Conservation (phyloP, 2,329 filamentous ascomycete genomes). For the Alternaria ventricosa region DNA sequence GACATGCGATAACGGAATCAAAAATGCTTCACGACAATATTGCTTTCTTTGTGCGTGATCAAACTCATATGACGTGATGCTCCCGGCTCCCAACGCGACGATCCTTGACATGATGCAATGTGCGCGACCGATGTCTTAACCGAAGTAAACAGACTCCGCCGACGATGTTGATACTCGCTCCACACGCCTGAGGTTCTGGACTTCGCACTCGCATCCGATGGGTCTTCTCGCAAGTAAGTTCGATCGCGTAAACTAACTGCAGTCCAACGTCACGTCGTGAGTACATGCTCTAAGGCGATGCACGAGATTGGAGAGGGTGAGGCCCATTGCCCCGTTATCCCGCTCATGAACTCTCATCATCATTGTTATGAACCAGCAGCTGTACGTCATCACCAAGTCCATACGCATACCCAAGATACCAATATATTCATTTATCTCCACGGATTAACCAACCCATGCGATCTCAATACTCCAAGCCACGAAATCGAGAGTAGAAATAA, state of each 20-base stretch:
- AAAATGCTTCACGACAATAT: conserved; percentile 48
- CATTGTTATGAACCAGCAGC: too few relatives aligned
- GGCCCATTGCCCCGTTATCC: too few relatives aligned
- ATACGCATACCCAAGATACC: neutral
- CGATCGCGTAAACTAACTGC: too few relatives aligned
- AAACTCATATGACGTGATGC: neutral
- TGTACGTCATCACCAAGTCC: neutral
- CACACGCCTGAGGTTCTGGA: neutral
- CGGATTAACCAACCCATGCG: neutral
- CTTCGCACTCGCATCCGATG: neutral
- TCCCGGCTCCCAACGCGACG: too few relatives aligned
- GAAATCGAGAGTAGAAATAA: neutral
- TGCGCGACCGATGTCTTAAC: neutral
- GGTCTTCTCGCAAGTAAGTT: too few relatives aligned
- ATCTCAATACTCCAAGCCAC: neutral
- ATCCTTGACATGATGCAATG: neutral
- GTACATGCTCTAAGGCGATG: too few relatives aligned
- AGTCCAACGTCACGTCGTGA: too few relatives aligned
- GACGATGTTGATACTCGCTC: neutral
- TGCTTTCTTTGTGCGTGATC: conserved; percentile 14
- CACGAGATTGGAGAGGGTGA: too few relatives aligned
- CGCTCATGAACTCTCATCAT: too few relatives aligned
- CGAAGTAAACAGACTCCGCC: neutral
- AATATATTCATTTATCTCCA: neutral
- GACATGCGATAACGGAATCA: conserved; percentile 43